These are phyloP conservation scores for Rubia yunnanensis DNA, from an alignment of 257 asterid species.

Conservation along the genomic window DNA sequence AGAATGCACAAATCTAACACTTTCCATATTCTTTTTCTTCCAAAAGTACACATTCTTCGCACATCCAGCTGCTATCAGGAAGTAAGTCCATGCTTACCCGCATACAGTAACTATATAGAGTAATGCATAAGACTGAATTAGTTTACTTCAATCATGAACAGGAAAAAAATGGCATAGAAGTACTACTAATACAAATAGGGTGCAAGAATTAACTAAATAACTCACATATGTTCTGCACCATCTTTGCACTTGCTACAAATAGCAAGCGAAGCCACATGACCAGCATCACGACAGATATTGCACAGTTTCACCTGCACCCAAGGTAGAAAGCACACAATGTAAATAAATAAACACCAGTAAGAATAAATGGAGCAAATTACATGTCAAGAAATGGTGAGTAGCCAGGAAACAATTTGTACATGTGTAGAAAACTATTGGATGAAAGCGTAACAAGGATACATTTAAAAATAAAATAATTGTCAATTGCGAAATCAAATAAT, in stretches of 20 bases:
- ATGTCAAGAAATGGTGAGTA: not conserved
- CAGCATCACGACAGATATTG: conserved; percentile 95
- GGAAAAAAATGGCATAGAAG: not conserved
- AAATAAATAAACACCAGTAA: conserved; percentile 5
- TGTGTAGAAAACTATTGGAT: not conserved
- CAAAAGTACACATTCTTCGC: conserved; percentile 64
- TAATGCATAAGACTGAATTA: conserved; percentile 1
- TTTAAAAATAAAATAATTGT: no score
- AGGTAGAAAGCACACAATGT: not conserved
- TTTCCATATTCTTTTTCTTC: conserved; percentile 1
- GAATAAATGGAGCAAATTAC: not conserved
- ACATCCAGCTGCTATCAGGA: conserved; percentile 84
- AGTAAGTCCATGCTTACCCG: conserved; percentile 52
- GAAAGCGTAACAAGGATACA: not conserved
- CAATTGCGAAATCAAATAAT: not conserved
- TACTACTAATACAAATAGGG: not conserved
- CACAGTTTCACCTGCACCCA: conserved; percentile 80
- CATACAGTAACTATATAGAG: conserved; percentile 78
- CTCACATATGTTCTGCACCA: conserved; percentile 98
- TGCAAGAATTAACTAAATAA: not conserved
- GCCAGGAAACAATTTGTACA: not conserved
- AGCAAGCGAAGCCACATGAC: conserved; percentile 83
- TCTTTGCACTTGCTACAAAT: conserved; percentile 74
- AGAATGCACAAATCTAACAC: not conserved
- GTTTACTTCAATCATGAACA: not conserved